A percentile compares a stretch with the other conserved stretches of the same genome.
Evolutionary conservation across 805 yeast genomes (phyloP).

Genomic region (Scheffersomyces coipomensis): DNA sequence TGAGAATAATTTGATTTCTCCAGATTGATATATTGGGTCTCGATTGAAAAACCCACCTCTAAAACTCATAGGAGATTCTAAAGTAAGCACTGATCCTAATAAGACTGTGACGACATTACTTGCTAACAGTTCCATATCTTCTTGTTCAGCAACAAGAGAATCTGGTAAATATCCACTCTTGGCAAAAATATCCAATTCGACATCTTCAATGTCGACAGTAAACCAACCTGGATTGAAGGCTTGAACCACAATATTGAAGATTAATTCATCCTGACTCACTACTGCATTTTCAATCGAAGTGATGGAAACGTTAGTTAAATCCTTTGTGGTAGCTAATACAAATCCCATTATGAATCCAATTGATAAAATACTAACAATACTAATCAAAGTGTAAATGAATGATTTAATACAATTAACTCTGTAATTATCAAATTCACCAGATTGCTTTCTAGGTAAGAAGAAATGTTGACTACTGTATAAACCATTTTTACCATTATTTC

Average conservation of each 20-base stretch:
- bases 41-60: slow-evolving; percentile 75
- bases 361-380: slow-evolving; percentile 52
- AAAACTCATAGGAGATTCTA: slow-evolving; percentile 75
- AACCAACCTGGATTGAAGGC: slow-evolving; percentile 89
- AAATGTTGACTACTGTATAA: slow-evolving; percentile 22
- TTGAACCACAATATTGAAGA: slow-evolving; percentile 73
- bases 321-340: slow-evolving; percentile 81
- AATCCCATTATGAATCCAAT: slow-evolving; percentile 83
- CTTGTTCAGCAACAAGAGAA: neutral
- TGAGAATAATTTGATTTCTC: slow-evolving; percentile 66
- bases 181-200: slow-evolving; percentile 84
- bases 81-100: slow-evolving; percentile 61
- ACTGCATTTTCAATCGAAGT: slow-evolving; percentile 65
- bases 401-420: slow-evolving; percentile 24
- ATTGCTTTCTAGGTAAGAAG: slow-evolving; percentile 28
- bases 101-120: slow-evolving; percentile 59
- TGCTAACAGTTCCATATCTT: neutral
- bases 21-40: slow-evolving; percentile 55
- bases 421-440: slow-evolving; percentile 11
- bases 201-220: slow-evolving; percentile 57
- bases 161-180: slow-evolving; percentile 51
- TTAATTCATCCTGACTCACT: slow-evolving; percentile 79
- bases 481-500: slow-evolving; percentile 10
- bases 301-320: slow-evolving; percentile 65
- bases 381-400: slow-evolving; percentile 42